A percentile compares a stretch with the other conserved stretches of the same genome.
These are phyloP conservation scores for Fusarium lateritium DNA, from an alignment of 2,329 filamentous ascomycete genomes.

Conservation along the genomic window DNA sequence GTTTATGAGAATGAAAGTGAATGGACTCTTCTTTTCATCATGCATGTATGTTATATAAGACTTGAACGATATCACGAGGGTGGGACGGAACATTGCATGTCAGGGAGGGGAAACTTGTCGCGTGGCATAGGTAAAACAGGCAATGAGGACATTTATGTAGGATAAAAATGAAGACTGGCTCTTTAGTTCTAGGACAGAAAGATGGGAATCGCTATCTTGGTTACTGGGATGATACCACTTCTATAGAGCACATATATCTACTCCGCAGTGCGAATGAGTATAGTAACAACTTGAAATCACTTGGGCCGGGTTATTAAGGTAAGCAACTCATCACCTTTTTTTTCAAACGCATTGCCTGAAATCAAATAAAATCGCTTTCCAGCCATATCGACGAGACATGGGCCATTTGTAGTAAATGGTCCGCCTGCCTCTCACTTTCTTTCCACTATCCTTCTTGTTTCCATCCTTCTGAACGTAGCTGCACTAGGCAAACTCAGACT, in stretches of 20 bases:
- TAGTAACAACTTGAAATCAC: conserved; percentile 13
- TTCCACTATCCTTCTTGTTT: conserved; percentile 5
- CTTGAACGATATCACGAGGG: conserved; percentile 38
- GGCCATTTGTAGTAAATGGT: conserved; percentile 6
- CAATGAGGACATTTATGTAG: conserved; percentile 11
- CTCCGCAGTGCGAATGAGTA: conserved; percentile 5
- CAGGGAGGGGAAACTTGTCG: conserved; percentile 14
- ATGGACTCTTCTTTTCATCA: conserved; percentile 18
- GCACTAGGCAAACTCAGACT: not conserved
- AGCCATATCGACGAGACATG: conserved; percentile 20
- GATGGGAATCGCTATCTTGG: not conserved
- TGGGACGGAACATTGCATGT: conserved; percentile 5
- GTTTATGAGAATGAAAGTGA: conserved; percentile 10
- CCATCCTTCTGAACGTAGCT: not conserved
- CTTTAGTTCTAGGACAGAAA: conserved; percentile 20
- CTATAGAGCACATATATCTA: conserved; percentile 20
- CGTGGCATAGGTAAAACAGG: not conserved
- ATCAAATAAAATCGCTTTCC: conserved; percentile 30
- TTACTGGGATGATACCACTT: conserved; percentile 30
- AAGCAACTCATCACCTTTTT: conserved; percentile 10
- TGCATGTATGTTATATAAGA: conserved; percentile 29
- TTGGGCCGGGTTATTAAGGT: not conserved
- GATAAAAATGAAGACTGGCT: conserved; percentile 32
- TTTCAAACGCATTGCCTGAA: conserved; percentile 11
- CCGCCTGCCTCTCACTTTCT: conserved; percentile 3